These are phyloP conservation scores for Jaapia argillacea DNA, from an alignment of 768 basidiomycete species.

Conservation along the genomic window DNA sequence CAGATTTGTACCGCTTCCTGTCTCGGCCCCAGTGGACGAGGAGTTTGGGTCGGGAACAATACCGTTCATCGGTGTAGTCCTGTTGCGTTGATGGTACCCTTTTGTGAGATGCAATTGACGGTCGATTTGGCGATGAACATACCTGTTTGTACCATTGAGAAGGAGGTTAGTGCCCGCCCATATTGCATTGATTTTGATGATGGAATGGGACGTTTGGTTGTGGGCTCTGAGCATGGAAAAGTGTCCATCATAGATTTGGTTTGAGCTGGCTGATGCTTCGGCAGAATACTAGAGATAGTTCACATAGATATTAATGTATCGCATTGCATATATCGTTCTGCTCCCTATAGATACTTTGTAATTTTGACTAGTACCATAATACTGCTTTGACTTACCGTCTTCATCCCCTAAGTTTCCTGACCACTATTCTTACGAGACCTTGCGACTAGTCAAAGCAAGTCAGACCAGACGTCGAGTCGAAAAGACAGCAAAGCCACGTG, in stretches of 20 bases:
- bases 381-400: conserved; percentile 8
- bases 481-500: no score
- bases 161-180: background rate
- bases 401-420: no score
- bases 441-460: no score
- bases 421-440: no score
- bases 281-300: no score
- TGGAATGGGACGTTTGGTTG: background rate
- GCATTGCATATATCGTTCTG: no score
- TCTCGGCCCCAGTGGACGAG: background rate
- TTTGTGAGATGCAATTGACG: background rate
- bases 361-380: no score
- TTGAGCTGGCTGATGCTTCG: no score
- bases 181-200: background rate
- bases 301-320: no score
- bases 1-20: background rate
- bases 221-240: background rate
- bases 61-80: background rate
- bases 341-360: no score
- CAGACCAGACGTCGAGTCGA: no score
- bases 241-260: background rate
- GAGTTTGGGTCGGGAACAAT: background rate
- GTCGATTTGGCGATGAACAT: background rate
- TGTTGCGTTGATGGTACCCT: background rate
- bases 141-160: background rate